Percentiles rank a stretch among this genome's conserved stretches.
phyloP scores from a whole-genome alignment of 75 land plant species.

The Cunninghamia lanceolata region DNA sequence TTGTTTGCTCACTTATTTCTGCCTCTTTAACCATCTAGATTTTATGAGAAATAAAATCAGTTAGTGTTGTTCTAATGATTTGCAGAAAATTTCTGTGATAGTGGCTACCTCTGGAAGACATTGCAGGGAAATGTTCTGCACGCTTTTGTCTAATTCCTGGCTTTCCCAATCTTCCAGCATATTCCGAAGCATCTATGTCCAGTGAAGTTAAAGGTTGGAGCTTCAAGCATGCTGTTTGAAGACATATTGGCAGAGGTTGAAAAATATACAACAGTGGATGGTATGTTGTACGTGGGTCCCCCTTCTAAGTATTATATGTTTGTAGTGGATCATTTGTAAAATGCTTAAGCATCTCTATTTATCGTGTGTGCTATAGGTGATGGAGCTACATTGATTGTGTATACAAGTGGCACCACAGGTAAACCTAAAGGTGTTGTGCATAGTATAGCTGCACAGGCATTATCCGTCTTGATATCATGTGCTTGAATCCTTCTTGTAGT shows the following conservation, averaged over 20 bases:
- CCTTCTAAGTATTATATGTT: background rate
- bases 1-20: background rate
- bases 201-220: slow-evolving; percentile 14
- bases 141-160: slow-evolving; percentile 61
- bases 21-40: background rate
- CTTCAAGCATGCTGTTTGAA: slow-evolving; percentile 7
- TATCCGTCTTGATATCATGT: slow-evolving; percentile 9
- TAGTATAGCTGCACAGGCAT: slow-evolving; percentile 84
- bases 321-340: background rate
- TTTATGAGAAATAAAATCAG: background rate
- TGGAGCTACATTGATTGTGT: slow-evolving; percentile 81
- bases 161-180: slow-evolving; percentile 28
- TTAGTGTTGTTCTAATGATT: slow-evolving; percentile 7
- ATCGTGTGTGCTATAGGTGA: slow-evolving; percentile 35
- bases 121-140: slow-evolving; percentile 66
- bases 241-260: slow-evolving; percentile 24
- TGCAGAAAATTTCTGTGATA: slow-evolving; percentile 76
- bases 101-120: slow-evolving; percentile 65
- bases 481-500: background rate
- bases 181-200: slow-evolving; percentile 1
- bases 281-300: slow-evolving; percentile 18
- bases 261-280: slow-evolving; percentile 26
- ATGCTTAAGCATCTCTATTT: background rate
- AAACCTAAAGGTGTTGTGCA: slow-evolving; percentile 99
- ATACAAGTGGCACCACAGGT: slow-evolving; percentile 99